Evolutionary conservation across 2,329 filamentous ascomycete genomes (phyloP), one percentile per base, ranked within the genome.

Genomic region (Hymenoscyphus linearis): DNA sequence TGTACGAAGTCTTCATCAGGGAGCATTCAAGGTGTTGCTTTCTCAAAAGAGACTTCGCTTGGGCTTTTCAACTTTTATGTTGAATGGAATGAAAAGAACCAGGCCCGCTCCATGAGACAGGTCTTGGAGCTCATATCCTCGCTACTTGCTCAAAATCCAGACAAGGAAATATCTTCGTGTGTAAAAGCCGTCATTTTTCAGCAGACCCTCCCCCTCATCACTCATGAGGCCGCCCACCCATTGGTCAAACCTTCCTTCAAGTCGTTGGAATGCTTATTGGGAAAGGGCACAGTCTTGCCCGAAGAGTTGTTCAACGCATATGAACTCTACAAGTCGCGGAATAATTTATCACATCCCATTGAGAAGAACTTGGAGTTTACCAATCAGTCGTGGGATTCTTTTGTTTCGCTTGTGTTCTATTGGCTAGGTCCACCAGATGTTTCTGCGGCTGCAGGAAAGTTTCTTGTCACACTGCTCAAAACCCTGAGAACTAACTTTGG

Each of bases 161-260:
- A 77, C 31, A 67, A 72, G 2, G 68, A 67, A 13, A 62, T 70
- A 3, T 75, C 79, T 34, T 80, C 78, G 64, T 67, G 72, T 27
- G 71, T 80, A 35, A 82, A 81, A 66, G 66, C 71, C 18, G 71
- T 70, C 16, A 76, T 87, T 6, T 68, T 86, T 16, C 72, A 78
- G 27, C 80, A 76, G 4, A 78, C 86, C 6, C 69, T 89, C 16
- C 80, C 82, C 1, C 83, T 87, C 14, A 80, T 90, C 50, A 79
- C 81, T 25, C 80, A 83, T 60, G 79, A 83, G 62, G 84, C 84
- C 36, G 79, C 85, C 16, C 85, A 83, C 65, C 82, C 85, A 10
- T 78, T 87, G 57, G 85, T 86, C 47, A 91, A 91, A 71, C 88
- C 88, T 37, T 84, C 86, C 6, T 81, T 91, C 63, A 86, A 87